These are phyloP conservation scores for Pseudogymnoascus sp. DNA, from an alignment of 2,329 filamentous ascomycete genomes.

Conservation along the genomic window DNA sequence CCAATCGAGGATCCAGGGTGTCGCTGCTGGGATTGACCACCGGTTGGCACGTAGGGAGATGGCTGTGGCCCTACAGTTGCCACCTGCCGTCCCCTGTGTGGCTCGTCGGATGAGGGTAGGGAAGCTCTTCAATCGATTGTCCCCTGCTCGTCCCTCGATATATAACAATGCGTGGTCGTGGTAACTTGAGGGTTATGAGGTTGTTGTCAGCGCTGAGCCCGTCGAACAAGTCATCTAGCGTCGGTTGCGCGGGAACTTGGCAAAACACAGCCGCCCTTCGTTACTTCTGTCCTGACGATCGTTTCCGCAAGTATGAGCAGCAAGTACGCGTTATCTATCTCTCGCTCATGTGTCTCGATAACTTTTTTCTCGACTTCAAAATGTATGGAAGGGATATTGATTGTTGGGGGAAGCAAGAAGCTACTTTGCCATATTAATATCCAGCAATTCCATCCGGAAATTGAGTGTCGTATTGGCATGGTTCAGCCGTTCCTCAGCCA, in stretches of 20 bases:
- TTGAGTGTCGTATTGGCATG: conserved; percentile 6
- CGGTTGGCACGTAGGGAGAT: conserved; percentile 2
- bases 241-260: conserved; percentile 8
- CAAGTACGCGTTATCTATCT: neutral
- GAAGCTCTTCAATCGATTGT: conserved; percentile 7
- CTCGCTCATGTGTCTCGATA: neutral
- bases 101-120: neutral
- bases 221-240: conserved; percentile 7
- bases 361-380: neutral
- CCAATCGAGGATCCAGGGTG: neutral
- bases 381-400: neutral
- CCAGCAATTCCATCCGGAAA: neutral
- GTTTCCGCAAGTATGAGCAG: neutral
- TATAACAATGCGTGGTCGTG: conserved; percentile 8
- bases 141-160: conserved; percentile 2
- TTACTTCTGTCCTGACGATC: conserved; percentile 8
- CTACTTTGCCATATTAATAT: conserved; percentile 2
- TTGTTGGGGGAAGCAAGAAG: conserved; percentile 1
- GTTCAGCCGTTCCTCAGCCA: conserved; percentile 5
- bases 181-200: conserved; percentile 5
- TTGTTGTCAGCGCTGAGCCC: neutral
- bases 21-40: neutral
- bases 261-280: conserved; percentile 7
- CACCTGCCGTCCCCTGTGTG: conserved; percentile 7
- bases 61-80: conserved; percentile 8